A percentile compares a stretch with the other conserved stretches of the same genome.
phyloP scores from a whole-genome alignment of 116 monocot genomes.

The Posidonia oceanica region DNA sequence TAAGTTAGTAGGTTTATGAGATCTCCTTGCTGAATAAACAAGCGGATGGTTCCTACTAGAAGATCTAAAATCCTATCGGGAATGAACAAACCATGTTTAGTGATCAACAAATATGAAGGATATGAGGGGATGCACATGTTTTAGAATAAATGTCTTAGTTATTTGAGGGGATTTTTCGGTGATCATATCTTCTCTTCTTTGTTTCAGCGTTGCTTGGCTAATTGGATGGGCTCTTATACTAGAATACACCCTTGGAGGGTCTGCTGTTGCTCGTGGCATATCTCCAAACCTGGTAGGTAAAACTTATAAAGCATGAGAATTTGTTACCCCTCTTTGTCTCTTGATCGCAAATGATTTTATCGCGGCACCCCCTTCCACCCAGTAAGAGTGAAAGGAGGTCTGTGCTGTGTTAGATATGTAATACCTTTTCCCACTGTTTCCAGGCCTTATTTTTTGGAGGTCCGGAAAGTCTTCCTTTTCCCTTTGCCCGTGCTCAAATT shows the following conservation, averaged over 20 bases:
- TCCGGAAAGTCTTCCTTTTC: constrained; percentile 60
- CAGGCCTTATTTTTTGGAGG: constrained; percentile 98
- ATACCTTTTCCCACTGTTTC: constrained; percentile 2
- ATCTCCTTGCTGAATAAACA: too few species aligned
- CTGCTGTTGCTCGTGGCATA: constrained; percentile 97
- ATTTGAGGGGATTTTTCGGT: neutral
- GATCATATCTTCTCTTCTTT: neutral
- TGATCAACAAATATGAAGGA: too few species aligned
- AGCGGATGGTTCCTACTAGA: too few species aligned
- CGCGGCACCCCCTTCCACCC: neutral
- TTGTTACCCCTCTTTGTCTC: neutral
- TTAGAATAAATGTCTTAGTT: neutral
- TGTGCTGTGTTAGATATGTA: too few species aligned
- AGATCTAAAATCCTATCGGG: too few species aligned
- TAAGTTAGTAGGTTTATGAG: too few species aligned
- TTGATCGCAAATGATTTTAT: neutral
- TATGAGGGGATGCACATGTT: neutral
- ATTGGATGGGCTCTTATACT: constrained; percentile 98
- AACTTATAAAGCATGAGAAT: neutral
- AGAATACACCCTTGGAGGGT: constrained; percentile 94
- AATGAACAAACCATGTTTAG: too few species aligned
- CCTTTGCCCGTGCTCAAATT: constrained; percentile 58
- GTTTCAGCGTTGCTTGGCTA: constrained; percentile 83
- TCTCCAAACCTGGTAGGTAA: constrained; percentile 75
- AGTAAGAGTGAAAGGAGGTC: neutral